Base-by-base conservation (phyloP, 805 yeast species). In the Yarrowia hollandica region DNA sequence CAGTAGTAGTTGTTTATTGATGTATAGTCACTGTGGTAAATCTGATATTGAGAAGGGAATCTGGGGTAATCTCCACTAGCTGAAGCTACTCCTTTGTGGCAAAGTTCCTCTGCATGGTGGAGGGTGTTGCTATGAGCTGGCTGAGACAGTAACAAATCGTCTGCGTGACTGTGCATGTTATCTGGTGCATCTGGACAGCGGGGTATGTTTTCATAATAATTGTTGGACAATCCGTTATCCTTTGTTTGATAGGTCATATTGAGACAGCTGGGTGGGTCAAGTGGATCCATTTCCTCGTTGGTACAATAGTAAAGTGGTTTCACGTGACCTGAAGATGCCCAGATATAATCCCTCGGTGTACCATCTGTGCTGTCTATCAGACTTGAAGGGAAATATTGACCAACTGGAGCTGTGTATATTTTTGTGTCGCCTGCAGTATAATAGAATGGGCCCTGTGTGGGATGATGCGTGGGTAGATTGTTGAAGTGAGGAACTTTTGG, bases 291-390 rank as follows among this genome's bases (percentile, higher is more conserved):
- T 18, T n/a, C 18, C 18, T 41, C 33, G 1, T 8, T 12, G 2
- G 48, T 11, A 12, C 48, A 41, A 15, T 41, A 41, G 12, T 23
- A 23, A 4, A 39, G 30, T 9, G 44, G 44, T 5, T 39, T 19
- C 10, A 39, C 44, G 11, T 39, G 44, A n/a, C 44, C 44, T 5
- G 44, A 22, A 15, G 44, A 30, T n/a, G 30, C 44, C 44, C 44
- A 39, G 5, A 30, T 9, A 10, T 39, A 39, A 15, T 39, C 44
- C 12, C n/a, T 39, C 2, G 10, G 28, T 7, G 1, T 2, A 9
- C 44, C 44, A 9, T 22, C 5, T 8, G 9, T n/a, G 3, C 21
- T 30, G 23, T 22, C 44, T 4, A 39, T 19, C 8, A n/a, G 10
- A 15, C 44, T 39, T 0, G 44, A 28, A 9, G 28, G 18, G 9